These are phyloP conservation scores for Plasmodiophora brassicae DNA, from an alignment of 208 protist genomes.

Conservation along the genomic window DNA sequence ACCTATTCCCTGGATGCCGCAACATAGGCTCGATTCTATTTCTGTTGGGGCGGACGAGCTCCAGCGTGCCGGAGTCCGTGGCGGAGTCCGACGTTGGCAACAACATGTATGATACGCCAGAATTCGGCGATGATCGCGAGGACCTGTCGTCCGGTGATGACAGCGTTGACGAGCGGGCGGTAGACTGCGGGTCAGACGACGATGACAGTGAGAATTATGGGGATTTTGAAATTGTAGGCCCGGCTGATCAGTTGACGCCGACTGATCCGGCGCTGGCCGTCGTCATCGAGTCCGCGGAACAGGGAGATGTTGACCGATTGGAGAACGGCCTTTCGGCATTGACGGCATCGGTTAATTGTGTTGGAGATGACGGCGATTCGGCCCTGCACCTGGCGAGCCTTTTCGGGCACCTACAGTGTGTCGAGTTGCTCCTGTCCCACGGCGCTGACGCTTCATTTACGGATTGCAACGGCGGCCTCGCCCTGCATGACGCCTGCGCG, in stretches of 20 bases:
- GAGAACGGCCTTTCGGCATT: neutral
- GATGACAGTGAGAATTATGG: no score
- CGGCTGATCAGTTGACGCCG: neutral
- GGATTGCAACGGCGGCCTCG: neutral
- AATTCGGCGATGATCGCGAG: no score
- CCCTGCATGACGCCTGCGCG: conserved; percentile 13
- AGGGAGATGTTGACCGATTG: neutral
- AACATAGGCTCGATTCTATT: no score
- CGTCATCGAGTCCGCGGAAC: neutral
- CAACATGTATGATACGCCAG: no score
- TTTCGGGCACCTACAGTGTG: neutral
- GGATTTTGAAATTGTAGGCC: no score
- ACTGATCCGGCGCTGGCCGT: neutral
- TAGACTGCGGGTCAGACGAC: no score
- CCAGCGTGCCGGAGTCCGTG: no score
- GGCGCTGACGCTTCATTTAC: neutral
- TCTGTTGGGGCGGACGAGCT: no score
- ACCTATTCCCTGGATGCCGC: no score
- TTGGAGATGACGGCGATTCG: neutral
- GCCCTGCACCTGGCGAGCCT: conserved; percentile 23
- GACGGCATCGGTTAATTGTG: neutral
- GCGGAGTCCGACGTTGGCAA: no score
- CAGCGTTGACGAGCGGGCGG: no score
- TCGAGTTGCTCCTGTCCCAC: neutral
- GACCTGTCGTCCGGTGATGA: no score